Base-by-base conservation (phyloP, 495 filamentous ascomycete species). In the Amorphotheca resinae region DNA sequence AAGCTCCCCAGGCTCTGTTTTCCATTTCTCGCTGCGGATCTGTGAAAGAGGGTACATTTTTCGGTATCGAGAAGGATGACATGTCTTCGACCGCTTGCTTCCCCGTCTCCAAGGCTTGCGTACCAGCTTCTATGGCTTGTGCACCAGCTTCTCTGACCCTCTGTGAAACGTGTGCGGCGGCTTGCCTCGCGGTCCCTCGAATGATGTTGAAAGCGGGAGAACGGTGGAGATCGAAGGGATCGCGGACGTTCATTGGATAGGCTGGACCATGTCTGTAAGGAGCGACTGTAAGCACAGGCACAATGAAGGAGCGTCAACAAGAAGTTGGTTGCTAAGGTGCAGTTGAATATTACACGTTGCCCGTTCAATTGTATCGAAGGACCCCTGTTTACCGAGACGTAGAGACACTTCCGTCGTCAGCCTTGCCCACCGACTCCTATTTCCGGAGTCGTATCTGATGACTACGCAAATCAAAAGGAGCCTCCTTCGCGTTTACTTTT, bases 1-100 rank as follows among this genome's bases (percentile, higher is more conserved):
- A 64, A 31, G 70, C 65, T 26, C 69, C 68, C 82, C 82, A 87
- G 40, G 73, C 62, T 42, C 65, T 69, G 57, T 85, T 80, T 56
- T 85, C 82, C 52, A 74, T 59, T 53, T 75, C 64, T 61, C 74
- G 77, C 51, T 82, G 76, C 2, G 80, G 69, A 62, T 79, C 72
- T 25, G 67, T 64, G 56, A 87, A 85, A 38, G 76, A 79, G 9
- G 83, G 82, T 14, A 80, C 70, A 65, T 83, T 78, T 56, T 70
- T 75, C 8, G 74, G 79, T 12, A 80, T 52, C 28, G 68, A 59
- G 59, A 82, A 83, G 16, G 46, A 38, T 41, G 80, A 76, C 82
- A 84, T 85, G 39, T 66, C 63, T 51, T 66, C 57, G 30, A 60
- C 56, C 22, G 54, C 58, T 46, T 64, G 53, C 34, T 59, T 64